A percentile compares a stretch with the other conserved stretches of the same genome.
phyloP scores from a whole-genome alignment of 768 basidiomycete species.

The Agrocybe chaxingu region DNA sequence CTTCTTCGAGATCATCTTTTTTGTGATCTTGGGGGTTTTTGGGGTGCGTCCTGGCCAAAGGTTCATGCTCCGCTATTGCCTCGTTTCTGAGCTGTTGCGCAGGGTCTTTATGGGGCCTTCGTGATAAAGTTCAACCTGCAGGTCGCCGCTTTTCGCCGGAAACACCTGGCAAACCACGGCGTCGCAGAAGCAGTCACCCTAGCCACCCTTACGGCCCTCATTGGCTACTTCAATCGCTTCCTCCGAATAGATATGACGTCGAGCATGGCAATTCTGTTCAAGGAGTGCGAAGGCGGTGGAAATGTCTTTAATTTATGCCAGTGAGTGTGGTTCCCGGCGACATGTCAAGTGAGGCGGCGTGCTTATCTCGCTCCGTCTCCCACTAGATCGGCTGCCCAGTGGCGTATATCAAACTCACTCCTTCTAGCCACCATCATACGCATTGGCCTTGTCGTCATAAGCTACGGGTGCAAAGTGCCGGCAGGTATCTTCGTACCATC shows the following conservation, averaged over 20 bases:
- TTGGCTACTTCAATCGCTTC: constrained; percentile 94
- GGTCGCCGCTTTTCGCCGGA: constrained; percentile 90
- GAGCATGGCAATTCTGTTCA: constrained; percentile 90
- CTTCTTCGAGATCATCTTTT: constrained; percentile 97
- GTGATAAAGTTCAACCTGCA: constrained; percentile 97
- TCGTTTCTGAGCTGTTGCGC: constrained; percentile 9
- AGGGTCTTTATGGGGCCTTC: constrained; percentile 98
- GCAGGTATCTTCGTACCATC: constrained; percentile 98
- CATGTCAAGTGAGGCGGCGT: neutral
- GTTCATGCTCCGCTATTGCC: neutral
- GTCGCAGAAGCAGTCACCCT: constrained; percentile 88
- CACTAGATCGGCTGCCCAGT: constrained; percentile 79
- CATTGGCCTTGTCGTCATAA: constrained; percentile 81
- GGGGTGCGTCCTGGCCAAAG: constrained; percentile 54
- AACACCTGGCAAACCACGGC: constrained; percentile 79
- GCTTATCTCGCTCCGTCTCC: neutral
- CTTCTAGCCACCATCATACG: constrained; percentile 89
- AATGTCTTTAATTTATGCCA: constrained; percentile 89
- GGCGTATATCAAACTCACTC: constrained; percentile 92
- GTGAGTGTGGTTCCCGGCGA: constrained; percentile 47
- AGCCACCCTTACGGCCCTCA: constrained; percentile 84
- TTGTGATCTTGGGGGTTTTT: constrained; percentile 92
- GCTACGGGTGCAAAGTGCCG: constrained; percentile 95
- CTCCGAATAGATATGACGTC: constrained; percentile 97
- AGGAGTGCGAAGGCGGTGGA: constrained; percentile 94